These are phyloP conservation scores for Cystobasidium tubakii DNA, from an alignment of 768 basidiomycete species.

Conservation along the genomic window DNA sequence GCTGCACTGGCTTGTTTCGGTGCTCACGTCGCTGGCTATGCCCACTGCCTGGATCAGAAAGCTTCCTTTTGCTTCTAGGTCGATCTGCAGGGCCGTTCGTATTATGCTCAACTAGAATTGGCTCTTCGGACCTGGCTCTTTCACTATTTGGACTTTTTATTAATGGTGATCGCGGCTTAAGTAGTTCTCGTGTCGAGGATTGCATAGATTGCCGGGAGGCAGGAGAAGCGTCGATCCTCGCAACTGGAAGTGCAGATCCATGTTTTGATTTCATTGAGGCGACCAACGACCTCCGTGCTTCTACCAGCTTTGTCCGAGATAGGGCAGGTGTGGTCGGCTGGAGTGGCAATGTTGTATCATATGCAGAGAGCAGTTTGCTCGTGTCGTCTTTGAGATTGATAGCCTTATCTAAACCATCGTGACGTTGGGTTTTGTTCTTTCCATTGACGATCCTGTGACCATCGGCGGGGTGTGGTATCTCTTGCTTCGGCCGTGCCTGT, in stretches of 20 bases:
- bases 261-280: neutral
- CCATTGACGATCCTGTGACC: no score
- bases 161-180: neutral
- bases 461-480: neutral
- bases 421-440: no score
- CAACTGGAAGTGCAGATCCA: neutral
- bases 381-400: no score
- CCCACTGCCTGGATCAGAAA: neutral
- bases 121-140: neutral
- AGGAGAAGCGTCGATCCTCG: neutral
- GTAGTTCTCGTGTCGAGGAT: neutral
- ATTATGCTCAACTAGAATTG: neutral
- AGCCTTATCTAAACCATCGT: no score
- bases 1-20: neutral
- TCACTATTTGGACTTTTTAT: neutral
- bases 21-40: neutral
- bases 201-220: neutral
- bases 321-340: neutral
- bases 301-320: neutral
- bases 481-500: neutral
- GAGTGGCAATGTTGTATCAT: neutral
- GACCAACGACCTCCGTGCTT: neutral
- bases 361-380: no score
- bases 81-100: neutral
- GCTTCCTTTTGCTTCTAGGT: neutral